Conservation (phyloP, 148 eudicot species). For the Linanthus parryae region DNA sequence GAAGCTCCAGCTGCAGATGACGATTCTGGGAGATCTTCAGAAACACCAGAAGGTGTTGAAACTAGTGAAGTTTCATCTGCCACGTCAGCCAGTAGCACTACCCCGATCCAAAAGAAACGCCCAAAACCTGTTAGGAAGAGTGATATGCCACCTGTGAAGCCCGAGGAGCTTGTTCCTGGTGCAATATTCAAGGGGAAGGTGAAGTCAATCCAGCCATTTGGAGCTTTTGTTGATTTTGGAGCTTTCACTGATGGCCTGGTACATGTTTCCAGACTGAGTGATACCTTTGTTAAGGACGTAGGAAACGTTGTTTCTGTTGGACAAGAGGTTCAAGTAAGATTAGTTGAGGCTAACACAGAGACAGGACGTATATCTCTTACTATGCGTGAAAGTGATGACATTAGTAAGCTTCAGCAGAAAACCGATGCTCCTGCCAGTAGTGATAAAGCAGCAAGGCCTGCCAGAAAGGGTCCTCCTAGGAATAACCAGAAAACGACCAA, state of each 20-base stretch:
- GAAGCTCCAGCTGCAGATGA: constrained; percentile 31
- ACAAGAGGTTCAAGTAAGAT: constrained; percentile 85
- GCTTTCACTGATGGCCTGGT: constrained; percentile 95
- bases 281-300: constrained; percentile 81
- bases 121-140: constrained; percentile 66
- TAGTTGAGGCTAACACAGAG: constrained; percentile 72
- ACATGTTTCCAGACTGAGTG: constrained; percentile 80
- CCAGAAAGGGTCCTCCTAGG: constrained; percentile 36
- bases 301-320: constrained; percentile 63
- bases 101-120: constrained; percentile 37
- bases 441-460: constrained; percentile 40
- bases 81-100: constrained; percentile 29
- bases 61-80: constrained; percentile 32
- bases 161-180: constrained; percentile 85
- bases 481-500: constrained; percentile 49
- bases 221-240: constrained; percentile 97
- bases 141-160: constrained; percentile 89
- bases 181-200: constrained; percentile 85
- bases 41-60: constrained; percentile 22
- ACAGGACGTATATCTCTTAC: constrained; percentile 78
- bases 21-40: constrained; percentile 28
- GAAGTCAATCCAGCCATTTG: constrained; percentile 83
- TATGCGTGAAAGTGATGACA: constrained; percentile 68
- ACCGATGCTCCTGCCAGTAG: constrained; percentile 25
- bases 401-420: constrained; percentile 33